A percentile compares a stretch with the other conserved stretches of the same genome.
phyloP scores from a whole-genome alignment of 1,284 basidiomycete genomes.

The Pulveroboletus sp. region DNA sequence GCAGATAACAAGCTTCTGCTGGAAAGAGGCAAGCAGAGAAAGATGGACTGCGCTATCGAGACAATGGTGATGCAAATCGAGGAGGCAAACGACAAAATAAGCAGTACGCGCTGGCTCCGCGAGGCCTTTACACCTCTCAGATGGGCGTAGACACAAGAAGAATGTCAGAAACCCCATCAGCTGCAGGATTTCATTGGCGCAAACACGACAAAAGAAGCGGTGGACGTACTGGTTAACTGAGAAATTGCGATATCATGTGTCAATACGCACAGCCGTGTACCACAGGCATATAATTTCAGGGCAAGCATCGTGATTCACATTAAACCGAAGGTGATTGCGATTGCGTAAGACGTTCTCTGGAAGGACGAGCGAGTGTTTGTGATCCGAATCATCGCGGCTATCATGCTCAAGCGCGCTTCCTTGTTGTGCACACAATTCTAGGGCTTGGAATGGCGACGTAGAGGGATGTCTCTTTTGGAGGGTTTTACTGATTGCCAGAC shows the following conservation, averaged over 20 bases:
- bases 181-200: conserved; percentile 5
- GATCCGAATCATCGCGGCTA: conserved; percentile 15
- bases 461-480: neutral
- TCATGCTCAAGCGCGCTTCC: conserved; percentile 24
- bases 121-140: conserved; percentile 16
- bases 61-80: conserved; percentile 25
- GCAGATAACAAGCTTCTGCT: conserved; percentile 2
- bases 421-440: neutral
- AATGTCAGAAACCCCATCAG: conserved; percentile 34
- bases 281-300: conserved; percentile 13
- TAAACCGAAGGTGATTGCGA: conserved; percentile 13
- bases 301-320: conserved; percentile 17
- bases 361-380: neutral
- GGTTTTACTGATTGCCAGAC: conserved; percentile 1
- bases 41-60: conserved; percentile 10
- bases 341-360: neutral
- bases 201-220: neutral
- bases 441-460: neutral
- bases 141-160: conserved; percentile 16
- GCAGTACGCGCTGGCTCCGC: conserved; percentile 12
- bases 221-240: conserved; percentile 18
- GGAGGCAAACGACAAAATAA: conserved; percentile 23
- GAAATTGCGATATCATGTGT: conserved; percentile 5
- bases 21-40: conserved; percentile 7
- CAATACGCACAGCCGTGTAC: neutral